These are phyloP conservation scores for Sclerotinia subarctica DNA, from an alignment of 2,329 filamentous ascomycete species.

Conservation along the genomic window DNA sequence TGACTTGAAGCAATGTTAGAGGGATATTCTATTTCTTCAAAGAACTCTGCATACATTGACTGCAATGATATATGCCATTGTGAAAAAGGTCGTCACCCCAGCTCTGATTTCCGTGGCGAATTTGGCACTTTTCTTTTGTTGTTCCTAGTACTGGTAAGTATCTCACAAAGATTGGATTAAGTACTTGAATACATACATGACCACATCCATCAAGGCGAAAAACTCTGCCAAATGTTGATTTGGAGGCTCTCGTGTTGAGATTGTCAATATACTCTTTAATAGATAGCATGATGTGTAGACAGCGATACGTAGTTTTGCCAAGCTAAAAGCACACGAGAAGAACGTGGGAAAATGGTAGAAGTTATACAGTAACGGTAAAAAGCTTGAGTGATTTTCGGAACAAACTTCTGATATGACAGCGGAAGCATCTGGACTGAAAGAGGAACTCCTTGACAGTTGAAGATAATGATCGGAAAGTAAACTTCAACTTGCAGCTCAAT, in stretches of 20 bases:
- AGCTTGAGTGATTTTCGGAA: conserved; percentile 4
- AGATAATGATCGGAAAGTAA: conserved; percentile 19
- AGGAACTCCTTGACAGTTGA: neutral
- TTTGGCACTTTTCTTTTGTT: conserved; percentile 63
- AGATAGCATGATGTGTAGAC: conserved; percentile 13
- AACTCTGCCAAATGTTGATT: conserved; percentile 52
- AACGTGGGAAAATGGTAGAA: conserved; percentile 27
- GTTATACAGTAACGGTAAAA: conserved; percentile 26
- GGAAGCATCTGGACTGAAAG: conserved; percentile 16
- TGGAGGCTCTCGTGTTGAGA: conserved; percentile 42
- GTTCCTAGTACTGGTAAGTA: conserved; percentile 47
- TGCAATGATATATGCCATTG: conserved; percentile 83
- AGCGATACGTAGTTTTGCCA: neutral
- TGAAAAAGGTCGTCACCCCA: conserved; percentile 75
- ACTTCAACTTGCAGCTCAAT: conserved; percentile 3
- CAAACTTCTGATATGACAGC: conserved; percentile 20
- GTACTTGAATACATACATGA: conserved; percentile 52
- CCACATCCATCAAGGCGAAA: conserved; percentile 67
- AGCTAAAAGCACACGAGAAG: conserved; percentile 23
- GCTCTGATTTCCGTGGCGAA: conserved; percentile 78
- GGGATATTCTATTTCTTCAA: too few species aligned
- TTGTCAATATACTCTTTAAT: conserved; percentile 16
- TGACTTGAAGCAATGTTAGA: conserved; percentile 48
- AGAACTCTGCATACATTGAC: conserved; percentile 51
- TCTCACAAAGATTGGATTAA: neutral